These are phyloP conservation scores for Cymbopogon citratus DNA, from an alignment of 176 grass and related monocot genomes.

Conservation along the genomic window DNA sequence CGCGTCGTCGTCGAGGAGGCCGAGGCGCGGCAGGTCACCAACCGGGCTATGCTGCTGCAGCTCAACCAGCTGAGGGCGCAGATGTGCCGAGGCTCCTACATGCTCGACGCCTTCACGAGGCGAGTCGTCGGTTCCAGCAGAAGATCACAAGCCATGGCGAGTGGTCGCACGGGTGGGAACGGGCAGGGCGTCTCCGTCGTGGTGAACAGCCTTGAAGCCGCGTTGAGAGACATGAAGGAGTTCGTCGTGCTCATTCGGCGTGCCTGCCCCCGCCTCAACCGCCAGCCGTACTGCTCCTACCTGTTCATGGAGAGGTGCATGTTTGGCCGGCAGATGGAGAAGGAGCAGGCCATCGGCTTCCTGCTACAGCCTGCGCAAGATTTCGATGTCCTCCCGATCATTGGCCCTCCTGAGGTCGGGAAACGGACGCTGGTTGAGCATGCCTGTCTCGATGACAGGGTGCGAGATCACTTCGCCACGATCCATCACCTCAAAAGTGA, in stretches of 20 bases:
- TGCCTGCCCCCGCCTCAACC: too few species aligned
- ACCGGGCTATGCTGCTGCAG: constrained; percentile 10
- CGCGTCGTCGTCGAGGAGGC: constrained; percentile 12
- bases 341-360: too few species aligned
- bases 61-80: background rate
- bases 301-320: too few species aligned
- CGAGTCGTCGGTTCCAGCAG: background rate
- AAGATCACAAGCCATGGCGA: too few species aligned
- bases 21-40: background rate
- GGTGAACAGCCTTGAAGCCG: too few species aligned
- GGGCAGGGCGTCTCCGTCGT: too few species aligned
- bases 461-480: background rate
- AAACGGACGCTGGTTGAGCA: constrained; percentile 15
- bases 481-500: background rate
- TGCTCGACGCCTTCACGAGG: background rate
- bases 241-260: too few species aligned
- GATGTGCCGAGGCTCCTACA: background rate
- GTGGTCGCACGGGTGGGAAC: too few species aligned
- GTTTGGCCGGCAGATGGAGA: too few species aligned
- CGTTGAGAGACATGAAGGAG: too few species aligned
- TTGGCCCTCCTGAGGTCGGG: background rate
- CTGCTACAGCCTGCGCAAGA: too few species aligned
- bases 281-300: too few species aligned
- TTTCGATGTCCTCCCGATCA: background rate
- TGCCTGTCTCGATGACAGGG: background rate